Evolutionary conservation across 352 stramenopile genomes (phyloP).

Genomic region (Phytophthora constricta): DNA sequence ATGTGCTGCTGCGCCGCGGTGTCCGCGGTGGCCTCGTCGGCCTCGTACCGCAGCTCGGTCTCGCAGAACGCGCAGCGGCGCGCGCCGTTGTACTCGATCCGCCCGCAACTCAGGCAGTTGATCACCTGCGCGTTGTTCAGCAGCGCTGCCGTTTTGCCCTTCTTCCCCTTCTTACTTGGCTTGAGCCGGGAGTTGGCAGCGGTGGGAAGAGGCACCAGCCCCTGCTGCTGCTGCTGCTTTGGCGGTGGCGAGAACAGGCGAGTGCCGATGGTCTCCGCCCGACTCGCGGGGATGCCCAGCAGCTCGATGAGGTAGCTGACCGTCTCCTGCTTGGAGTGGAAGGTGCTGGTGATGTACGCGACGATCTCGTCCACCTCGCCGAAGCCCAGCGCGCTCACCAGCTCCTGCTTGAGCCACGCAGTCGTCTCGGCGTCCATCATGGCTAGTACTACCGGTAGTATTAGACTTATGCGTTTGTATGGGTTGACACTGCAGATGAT

Average conservation of each 20-base stretch:
- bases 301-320: conserved; percentile 73
- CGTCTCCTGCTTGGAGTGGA: conserved; percentile 54
- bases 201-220: conserved; percentile 48
- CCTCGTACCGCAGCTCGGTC: conserved; percentile 61
- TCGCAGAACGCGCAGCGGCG: conserved; percentile 66
- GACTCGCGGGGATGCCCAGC: conserved; percentile 54
- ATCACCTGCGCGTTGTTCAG: conserved; percentile 67
- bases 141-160: conserved; percentile 38
- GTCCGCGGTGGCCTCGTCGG: conserved; percentile 39
- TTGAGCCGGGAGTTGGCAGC: conserved; percentile 59
- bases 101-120: conserved; percentile 75
- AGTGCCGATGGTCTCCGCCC: conserved; percentile 55
- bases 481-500: too few species aligned
- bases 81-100: conserved; percentile 68
- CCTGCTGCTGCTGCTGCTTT: conserved; percentile 9
- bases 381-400: conserved; percentile 70
- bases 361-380: conserved; percentile 76
- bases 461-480: conserved; percentile 4
- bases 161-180: conserved; percentile 48
- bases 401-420: conserved; percentile 64
- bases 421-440: conserved; percentile 42
- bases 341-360: conserved; percentile 54
- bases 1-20: conserved; percentile 52
- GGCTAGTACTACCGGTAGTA: conserved; percentile 2
- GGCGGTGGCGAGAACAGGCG: conserved; percentile 45